Base-by-base conservation (phyloP, 306 rosid species). In the Morella rubra region DNA sequence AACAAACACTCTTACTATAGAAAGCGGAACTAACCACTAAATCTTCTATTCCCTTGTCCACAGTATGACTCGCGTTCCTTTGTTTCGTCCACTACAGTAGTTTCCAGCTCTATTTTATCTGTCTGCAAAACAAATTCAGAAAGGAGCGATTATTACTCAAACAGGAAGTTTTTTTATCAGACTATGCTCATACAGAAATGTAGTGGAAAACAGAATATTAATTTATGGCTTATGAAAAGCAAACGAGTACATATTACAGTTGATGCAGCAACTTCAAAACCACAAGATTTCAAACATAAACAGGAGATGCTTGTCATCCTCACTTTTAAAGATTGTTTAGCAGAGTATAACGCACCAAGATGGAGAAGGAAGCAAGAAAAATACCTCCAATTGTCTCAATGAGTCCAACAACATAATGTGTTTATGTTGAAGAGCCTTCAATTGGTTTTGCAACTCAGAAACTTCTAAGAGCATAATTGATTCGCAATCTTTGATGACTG, bases 11-110 rank as follows among this genome's bases (percentile, higher is more conserved):
- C 16, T 65, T 18, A 65, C 49, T 24, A 58, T n/a, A 71, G 70
- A 54, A 61, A 81, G 72, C 51, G 79, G 37, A 69, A 87, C 97
- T 84, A 79, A 95, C 99, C 99, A 68, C 98, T 95, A 79, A 89
- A 89, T 80, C 99, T 86, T 85, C 99, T 76, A 84, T 92, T 87
- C 74, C 91, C 98, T 84, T 92, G 96, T 81, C 89, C 90, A 59
- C 97, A 92, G 73, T 87, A 95, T 75, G 97, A 91, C 76, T 95
- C 97, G 3, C 97, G 97, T 75, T 92, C 99, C 89, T 95, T 95
- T 65, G 99, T 95, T 91, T 95, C 99, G 80, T 95, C 99, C 70
- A 95, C 96, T 41, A 95, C 99, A 74, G 97, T 92, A 76, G 99
- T 78, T 92, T 95, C 99, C 88, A 95, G 80, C 91, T 95, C 98